Conservation (phyloP, 2,329 filamentous ascomycete species). For the Lecanosticta acicola region DNA sequence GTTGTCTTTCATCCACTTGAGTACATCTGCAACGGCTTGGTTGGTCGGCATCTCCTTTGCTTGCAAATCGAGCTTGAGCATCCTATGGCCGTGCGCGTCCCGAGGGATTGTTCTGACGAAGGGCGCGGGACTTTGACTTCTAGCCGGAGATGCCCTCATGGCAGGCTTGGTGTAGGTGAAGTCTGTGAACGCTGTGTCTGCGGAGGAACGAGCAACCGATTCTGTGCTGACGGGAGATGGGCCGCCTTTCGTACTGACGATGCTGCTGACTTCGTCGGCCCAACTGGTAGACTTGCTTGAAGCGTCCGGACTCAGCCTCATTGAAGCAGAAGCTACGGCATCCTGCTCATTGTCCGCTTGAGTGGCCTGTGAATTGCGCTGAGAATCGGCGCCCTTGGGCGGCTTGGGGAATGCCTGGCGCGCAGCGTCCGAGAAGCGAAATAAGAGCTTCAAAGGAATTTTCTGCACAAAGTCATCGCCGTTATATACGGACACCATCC, state of each 20-base stretch:
- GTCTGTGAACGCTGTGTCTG: not conserved
- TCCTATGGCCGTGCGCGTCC: not conserved
- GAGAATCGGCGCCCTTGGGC: too few relatives aligned
- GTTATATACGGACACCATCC: constrained; percentile 11
- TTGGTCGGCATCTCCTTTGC: constrained; percentile 8
- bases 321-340: not conserved
- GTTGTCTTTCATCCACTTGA: constrained; percentile 23
- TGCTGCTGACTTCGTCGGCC: not conserved
- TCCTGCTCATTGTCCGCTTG: not conserved
- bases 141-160: too few relatives aligned
- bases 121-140: not conserved
- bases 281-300: not conserved
- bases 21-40: constrained; percentile 5
- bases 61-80: constrained; percentile 11
- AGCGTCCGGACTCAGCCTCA: not conserved
- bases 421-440: constrained; percentile 11
- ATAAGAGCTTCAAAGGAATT: constrained; percentile 8
- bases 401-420: constrained; percentile 4
- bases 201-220: not conserved
- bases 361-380: not conserved
- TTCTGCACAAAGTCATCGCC: constrained; percentile 9
- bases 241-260: not conserved
- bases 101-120: not conserved
- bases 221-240: not conserved
- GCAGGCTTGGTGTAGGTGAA: not conserved